Conservation (phyloP, 352 stramenopile species). For the Globisporangium nodosum region DNA sequence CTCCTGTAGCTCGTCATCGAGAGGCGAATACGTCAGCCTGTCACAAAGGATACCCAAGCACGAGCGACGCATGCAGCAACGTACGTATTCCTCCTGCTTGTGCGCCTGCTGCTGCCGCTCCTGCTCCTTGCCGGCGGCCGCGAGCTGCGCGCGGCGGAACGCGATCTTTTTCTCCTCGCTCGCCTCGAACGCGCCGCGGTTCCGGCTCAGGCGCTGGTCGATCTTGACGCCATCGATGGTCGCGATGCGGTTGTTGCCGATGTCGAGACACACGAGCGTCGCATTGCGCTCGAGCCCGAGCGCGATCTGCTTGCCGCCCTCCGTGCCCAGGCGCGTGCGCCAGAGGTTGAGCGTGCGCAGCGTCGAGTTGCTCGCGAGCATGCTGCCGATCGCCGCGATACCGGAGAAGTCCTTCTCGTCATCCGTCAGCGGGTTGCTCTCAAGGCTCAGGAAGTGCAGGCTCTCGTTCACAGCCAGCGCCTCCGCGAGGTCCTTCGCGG, state of each 20-base stretch:
- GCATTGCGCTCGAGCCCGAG: constrained; percentile 48
- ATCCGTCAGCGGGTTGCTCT: constrained; percentile 76
- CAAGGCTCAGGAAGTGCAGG: constrained; percentile 54
- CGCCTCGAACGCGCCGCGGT: constrained; percentile 39
- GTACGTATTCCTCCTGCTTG: constrained; percentile 57
- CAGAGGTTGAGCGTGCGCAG: constrained; percentile 70
- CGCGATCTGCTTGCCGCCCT: constrained; percentile 63
- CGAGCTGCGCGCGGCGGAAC: constrained; percentile 41
- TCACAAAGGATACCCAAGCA: not conserved
- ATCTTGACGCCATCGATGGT: constrained; percentile 44
- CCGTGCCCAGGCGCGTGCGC: constrained; percentile 58
- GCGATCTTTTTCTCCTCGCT: constrained; percentile 33
- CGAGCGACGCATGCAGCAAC: not conserved
- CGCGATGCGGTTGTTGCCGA: constrained; percentile 74
- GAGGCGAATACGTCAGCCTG: not conserved
- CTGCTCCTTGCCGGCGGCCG: constrained; percentile 44
- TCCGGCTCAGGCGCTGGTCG: constrained; percentile 40
- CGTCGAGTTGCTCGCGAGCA: constrained; percentile 55
- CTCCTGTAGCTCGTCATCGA: constrained; percentile 26
- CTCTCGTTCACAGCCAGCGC: constrained; percentile 48
- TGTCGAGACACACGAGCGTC: constrained; percentile 64
- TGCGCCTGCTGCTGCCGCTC: constrained; percentile 36
- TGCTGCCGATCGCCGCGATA: constrained; percentile 39
- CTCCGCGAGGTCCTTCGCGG: constrained; percentile 46
- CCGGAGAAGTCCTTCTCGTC: constrained; percentile 75